phyloP scores from a whole-genome alignment of 2,329 filamentous ascomycete species.

The Penicillium sp. region DNA sequence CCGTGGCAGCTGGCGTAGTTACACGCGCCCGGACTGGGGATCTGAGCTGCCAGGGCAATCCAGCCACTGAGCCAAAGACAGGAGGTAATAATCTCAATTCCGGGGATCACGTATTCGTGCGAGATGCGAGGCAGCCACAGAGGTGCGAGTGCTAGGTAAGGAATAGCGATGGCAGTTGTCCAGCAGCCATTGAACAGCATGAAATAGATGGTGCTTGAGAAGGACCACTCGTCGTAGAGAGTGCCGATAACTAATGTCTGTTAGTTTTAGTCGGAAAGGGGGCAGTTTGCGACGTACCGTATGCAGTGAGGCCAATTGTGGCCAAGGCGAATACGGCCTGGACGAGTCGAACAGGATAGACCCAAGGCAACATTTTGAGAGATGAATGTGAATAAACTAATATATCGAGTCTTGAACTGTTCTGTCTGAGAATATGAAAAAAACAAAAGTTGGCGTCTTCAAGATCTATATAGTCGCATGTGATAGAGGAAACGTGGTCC shows the following conservation, averaged over 20 bases:
- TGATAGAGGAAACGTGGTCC: conserved; percentile 8
- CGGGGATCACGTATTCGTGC: conserved; percentile 21
- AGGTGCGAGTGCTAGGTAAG: conserved; percentile 25
- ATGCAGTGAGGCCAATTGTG: conserved; percentile 22
- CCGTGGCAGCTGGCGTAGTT: conserved; percentile 18
- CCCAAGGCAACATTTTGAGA: conserved; percentile 21
- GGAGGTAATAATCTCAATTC: conserved; percentile 19
- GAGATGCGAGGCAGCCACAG: conserved; percentile 21
- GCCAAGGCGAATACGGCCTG: conserved; percentile 20
- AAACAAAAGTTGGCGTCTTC: neutral
- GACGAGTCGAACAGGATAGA: conserved; percentile 20
- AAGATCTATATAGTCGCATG: neutral
- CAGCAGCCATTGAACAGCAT: conserved; percentile 27
- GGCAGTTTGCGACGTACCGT: conserved; percentile 9
- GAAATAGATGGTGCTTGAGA: conserved; percentile 22
- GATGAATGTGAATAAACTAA: neutral
- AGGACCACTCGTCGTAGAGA: conserved; percentile 20
- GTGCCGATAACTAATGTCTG: conserved; percentile 15
- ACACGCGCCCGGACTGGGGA: conserved; percentile 17
- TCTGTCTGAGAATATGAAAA: neutral
- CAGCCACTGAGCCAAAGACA: conserved; percentile 22
- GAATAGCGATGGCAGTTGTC: conserved; percentile 21
- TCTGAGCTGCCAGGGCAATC: conserved; percentile 21
- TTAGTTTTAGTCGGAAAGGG: conserved; percentile 1
- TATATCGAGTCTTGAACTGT: neutral